Base-by-base conservation (phyloP, 1,284 basidiomycete genomes). In the Pseudomicrostroma phylloplanum region DNA sequence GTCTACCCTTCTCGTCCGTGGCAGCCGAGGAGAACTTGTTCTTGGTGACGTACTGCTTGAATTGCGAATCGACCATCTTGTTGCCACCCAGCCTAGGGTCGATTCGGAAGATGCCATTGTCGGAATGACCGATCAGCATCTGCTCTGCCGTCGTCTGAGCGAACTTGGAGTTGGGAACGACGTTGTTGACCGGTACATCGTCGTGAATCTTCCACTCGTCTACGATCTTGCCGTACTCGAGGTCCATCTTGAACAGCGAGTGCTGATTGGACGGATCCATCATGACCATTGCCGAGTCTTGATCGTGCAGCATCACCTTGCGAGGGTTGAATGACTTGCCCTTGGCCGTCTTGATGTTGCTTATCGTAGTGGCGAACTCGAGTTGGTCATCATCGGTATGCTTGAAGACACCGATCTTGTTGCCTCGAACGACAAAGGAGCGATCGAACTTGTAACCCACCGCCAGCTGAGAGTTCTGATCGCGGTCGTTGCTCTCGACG, bases 121-220 rank as follows among this genome's bases (percentile, higher is more conserved):
- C 88, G 15, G 92, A 94, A 70, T 86, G 85, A 46, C 96, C 94
- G 71, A 98, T 87, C 63, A 98, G 84, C 1, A 94, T 98, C 80
- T 96, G 90, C 77, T 96, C 88, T 55, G 85, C 85, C 41, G 93
- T 94, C 78, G 88, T 96, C 73, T 91, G 92, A 2, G 96, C 92
- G 74, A 91, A 96, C 81, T 99, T 99, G 81, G 85, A 88, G 43
- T 91, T 88, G 3, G 96, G 93, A 0, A 94, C 86, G 74, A 98
- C 90, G 77, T 94, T 89, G 77, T 88, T 85, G 63, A 97, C 90
- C 15, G 84, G 83, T 62, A 97, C 84, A 72, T 89, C 84, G 56
- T 96, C 92, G 76, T 93, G 89, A 17, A 98, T 87, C 79, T 93
- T 94, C 93, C 92, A 97, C 80, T 98, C 94, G 76, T 99, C 96